These are phyloP conservation scores for Clathrospora elynae DNA, from an alignment of 2,329 filamentous ascomycete species.

Conservation along the genomic window DNA sequence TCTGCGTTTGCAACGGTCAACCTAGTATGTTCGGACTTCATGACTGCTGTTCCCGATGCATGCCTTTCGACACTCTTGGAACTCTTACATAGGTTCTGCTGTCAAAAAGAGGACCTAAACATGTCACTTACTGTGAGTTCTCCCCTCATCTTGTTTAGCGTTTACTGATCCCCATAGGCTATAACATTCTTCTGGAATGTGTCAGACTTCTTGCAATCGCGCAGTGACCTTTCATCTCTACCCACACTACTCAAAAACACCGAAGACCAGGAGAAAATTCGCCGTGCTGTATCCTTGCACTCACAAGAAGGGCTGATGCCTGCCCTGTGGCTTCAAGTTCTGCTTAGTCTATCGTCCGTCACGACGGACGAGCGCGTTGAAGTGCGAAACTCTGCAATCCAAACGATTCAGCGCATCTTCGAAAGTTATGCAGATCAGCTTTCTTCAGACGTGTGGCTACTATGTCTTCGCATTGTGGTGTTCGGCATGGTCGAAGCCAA, in stretches of 20 bases:
- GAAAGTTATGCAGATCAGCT: conserved; percentile 87
- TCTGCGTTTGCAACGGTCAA: conserved; percentile 89
- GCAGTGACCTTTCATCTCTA: conserved; percentile 50
- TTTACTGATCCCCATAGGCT: no score
- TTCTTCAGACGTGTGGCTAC: conserved; percentile 77
- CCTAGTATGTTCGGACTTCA: conserved; percentile 92
- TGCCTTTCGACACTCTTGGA: conserved; percentile 80
- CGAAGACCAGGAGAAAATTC: conserved; percentile 57
- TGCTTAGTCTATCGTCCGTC: conserved; percentile 72
- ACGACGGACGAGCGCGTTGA: conserved; percentile 75
- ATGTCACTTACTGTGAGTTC: conserved; percentile 81
- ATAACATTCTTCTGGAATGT: conserved; percentile 96
- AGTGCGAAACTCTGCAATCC: conserved; percentile 83
- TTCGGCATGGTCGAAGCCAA: conserved; percentile 77
- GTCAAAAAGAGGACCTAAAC: conserved; percentile 89
- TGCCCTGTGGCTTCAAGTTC: conserved; percentile 77
- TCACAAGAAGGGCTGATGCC: conserved; percentile 67
- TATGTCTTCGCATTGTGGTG: conserved; percentile 79
- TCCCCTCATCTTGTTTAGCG: no score
- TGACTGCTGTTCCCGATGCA: conserved; percentile 71
- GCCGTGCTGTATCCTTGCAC: conserved; percentile 63
- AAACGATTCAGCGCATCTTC: conserved; percentile 88
- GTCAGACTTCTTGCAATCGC: conserved; percentile 76
- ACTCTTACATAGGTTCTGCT: conserved; percentile 86
- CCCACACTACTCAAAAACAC: conserved; percentile 25